Conservation (phyloP, 176 grass and related monocot genomes). For the Eragrostis curvula region DNA sequence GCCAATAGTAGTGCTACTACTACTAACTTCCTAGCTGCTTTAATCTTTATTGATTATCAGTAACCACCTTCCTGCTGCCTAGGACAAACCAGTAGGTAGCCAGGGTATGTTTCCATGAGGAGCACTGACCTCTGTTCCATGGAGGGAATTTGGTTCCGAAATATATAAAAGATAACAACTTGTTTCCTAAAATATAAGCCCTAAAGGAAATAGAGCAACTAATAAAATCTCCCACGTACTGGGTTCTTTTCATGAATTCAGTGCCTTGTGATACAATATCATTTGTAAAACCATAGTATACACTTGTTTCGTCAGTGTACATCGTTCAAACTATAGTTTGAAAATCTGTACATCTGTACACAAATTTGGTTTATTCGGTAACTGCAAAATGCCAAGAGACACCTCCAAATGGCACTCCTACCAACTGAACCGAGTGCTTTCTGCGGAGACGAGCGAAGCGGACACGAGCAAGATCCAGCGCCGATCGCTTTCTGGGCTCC, state of each 20-base stretch:
- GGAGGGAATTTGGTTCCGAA: background rate
- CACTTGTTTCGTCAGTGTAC: background rate
- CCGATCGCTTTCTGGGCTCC: conserved; percentile 23
- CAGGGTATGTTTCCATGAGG: background rate
- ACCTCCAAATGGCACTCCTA: conserved; percentile 35
- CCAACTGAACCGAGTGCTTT: background rate
- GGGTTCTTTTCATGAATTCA: too few relatives aligned
- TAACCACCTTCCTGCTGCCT: conserved; percentile 35
- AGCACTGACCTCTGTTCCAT: background rate
- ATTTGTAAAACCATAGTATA: background rate
- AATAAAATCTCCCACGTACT: too few relatives aligned
- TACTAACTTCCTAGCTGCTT: conserved; percentile 30
- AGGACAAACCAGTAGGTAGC: conserved; percentile 17
- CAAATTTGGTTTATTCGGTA: background rate
- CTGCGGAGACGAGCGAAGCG: background rate
- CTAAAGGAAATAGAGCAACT: too few relatives aligned
- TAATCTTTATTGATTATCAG: conserved; percentile 22
- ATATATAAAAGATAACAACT: background rate
- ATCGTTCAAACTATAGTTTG: background rate
- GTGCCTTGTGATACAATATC: background rate
- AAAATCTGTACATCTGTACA: background rate
- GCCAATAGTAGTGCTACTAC: background rate
- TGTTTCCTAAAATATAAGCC: background rate
- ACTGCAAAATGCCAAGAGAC: background rate
- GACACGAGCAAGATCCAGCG: conserved; percentile 16